phyloP scores from a whole-genome alignment of 2,329 filamentous ascomycete genomes.

The Didymella glomerata region DNA sequence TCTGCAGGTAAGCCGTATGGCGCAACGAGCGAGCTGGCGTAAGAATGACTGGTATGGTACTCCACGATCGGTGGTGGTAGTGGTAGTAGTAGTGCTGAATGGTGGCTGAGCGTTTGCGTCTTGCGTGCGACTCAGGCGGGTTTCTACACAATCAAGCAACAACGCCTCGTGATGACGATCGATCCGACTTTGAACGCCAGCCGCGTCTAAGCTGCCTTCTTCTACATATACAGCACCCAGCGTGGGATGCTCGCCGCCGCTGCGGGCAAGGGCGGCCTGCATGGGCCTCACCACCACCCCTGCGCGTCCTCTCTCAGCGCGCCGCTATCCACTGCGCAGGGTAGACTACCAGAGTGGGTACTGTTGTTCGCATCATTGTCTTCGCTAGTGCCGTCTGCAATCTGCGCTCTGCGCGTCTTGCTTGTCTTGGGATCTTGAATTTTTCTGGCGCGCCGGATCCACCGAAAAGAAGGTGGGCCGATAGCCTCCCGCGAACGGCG shows the following conservation, averaged over 20 bases:
- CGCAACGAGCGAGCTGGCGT: slow-evolving; percentile 8
- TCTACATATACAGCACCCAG: slow-evolving; percentile 21
- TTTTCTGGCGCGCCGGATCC: slow-evolving; percentile 18
- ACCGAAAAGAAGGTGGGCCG: slow-evolving; percentile 19
- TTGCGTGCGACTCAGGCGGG: slow-evolving; percentile 4
- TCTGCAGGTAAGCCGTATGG: background rate
- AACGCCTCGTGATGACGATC: slow-evolving; percentile 15
- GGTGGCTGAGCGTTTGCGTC: slow-evolving; percentile 22
- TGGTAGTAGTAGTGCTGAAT: slow-evolving; percentile 4
- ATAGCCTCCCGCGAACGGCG: slow-evolving; percentile 22
- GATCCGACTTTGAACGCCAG: slow-evolving; percentile 7
- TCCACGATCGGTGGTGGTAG: slow-evolving; percentile 1
- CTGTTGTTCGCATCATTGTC: slow-evolving; percentile 18
- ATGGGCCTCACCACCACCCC: slow-evolving; percentile 8
- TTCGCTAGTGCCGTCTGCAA: slow-evolving; percentile 18
- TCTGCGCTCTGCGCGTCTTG: slow-evolving; percentile 16
- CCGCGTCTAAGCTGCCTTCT: slow-evolving; percentile 17
- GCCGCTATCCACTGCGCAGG: slow-evolving; percentile 17
- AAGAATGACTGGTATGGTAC: slow-evolving; percentile 8
- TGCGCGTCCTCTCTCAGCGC: slow-evolving; percentile 13
- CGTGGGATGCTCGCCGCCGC: slow-evolving; percentile 23
- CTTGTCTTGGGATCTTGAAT: slow-evolving; percentile 15
- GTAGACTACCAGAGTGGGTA: slow-evolving; percentile 22
- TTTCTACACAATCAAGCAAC: slow-evolving; percentile 12
- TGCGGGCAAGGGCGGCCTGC: slow-evolving; percentile 35